Conservation (phyloP, 2,329 filamentous ascomycete genomes). For the Aphanoascus verrucosus region DNA sequence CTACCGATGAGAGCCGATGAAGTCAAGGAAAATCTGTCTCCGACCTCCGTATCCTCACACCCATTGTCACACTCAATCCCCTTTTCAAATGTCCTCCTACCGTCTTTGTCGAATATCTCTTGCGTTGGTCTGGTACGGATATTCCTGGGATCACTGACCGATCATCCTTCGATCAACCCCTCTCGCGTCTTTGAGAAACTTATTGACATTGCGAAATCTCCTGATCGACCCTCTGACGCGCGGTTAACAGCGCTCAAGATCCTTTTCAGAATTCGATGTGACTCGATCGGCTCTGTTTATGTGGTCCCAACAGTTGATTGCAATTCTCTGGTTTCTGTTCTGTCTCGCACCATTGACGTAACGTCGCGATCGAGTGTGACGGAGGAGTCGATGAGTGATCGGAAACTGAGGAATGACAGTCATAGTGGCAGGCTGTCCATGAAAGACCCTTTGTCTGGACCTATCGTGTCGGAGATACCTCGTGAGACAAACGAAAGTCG, state of each 20-base stretch:
- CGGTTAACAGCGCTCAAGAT: conserved; percentile 65
- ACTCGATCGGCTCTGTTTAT: conserved; percentile 67
- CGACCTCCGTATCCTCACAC: conserved; percentile 34
- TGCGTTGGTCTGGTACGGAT: conserved; percentile 61
- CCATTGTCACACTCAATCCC: conserved; percentile 25
- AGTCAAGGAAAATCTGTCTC: conserved; percentile 21
- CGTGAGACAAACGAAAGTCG: conserved; percentile 28
- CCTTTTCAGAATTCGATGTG: conserved; percentile 71
- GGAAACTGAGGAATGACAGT: conserved; percentile 28
- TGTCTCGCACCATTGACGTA: conserved; percentile 54
- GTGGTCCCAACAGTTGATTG: conserved; percentile 61
- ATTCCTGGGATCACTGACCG: conserved; percentile 59
- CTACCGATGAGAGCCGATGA: conserved; percentile 29
- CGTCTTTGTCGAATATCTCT: conserved; percentile 50
- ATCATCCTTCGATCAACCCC: conserved; percentile 54
- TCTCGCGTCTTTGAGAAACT: conserved; percentile 52
- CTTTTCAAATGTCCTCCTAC: conserved; percentile 23
- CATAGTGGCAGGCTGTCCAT: conserved; percentile 23
- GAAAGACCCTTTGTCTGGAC: conserved; percentile 24
- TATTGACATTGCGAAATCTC: conserved; percentile 52
- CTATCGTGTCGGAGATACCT: conserved; percentile 25
- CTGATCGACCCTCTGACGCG: conserved; percentile 54
- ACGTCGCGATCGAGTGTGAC: conserved; percentile 35
- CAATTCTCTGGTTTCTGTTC: conserved; percentile 57
- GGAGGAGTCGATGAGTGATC: conserved; percentile 33